Evolutionary conservation across 805 yeast genomes (phyloP).

Genomic region (Kodamaea hsintzibuensis): DNA sequence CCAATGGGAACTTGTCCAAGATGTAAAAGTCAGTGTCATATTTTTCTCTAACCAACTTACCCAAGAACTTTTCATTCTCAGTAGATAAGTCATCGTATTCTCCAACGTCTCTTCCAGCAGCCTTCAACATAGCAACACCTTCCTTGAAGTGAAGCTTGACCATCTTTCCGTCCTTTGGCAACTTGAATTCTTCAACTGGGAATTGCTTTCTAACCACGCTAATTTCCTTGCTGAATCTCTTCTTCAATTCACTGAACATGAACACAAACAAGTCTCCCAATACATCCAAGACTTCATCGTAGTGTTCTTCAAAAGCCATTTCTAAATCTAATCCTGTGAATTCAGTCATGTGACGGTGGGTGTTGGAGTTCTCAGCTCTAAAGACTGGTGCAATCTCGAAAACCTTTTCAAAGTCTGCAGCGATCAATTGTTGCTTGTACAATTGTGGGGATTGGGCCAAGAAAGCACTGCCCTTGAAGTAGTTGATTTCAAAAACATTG

Average conservation of each 20-base stretch:
- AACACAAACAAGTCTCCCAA: constrained; percentile 77
- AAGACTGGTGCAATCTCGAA: constrained; percentile 97
- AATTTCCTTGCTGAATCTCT: constrained; percentile 78
- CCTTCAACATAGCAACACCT: constrained; percentile 84
- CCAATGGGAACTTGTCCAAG: constrained; percentile 96
- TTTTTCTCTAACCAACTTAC: constrained; percentile 87
- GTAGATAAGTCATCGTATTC: constrained; percentile 90
- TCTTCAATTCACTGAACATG: constrained; percentile 82
- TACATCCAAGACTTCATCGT: constrained; percentile 78
- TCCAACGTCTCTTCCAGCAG: constrained; percentile 80
- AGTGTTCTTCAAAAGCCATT: constrained; percentile 98
- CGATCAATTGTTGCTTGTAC: constrained; percentile 96
- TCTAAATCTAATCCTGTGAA: constrained; percentile 96
- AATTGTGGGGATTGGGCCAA: constrained; percentile 98
- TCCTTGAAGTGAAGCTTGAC: constrained; percentile 86
- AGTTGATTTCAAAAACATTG: constrained; percentile 89
- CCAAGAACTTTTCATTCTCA: constrained; percentile 92
- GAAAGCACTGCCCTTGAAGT: constrained; percentile 90
- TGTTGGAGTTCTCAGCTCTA: constrained; percentile 98
- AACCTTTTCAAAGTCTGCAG: constrained; percentile 95
- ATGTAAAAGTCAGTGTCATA: constrained; percentile 97
- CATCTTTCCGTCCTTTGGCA: constrained; percentile 94
- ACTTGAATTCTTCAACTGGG: constrained; percentile 96
- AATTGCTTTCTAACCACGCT: constrained; percentile 88
- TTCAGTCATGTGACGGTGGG: constrained; percentile 99